Evolutionary conservation across 2,329 filamentous ascomycete genomes (phyloP), one percentile per base, ranked within the genome.

Genomic region (Stagonosporopsis vannaccii): DNA sequence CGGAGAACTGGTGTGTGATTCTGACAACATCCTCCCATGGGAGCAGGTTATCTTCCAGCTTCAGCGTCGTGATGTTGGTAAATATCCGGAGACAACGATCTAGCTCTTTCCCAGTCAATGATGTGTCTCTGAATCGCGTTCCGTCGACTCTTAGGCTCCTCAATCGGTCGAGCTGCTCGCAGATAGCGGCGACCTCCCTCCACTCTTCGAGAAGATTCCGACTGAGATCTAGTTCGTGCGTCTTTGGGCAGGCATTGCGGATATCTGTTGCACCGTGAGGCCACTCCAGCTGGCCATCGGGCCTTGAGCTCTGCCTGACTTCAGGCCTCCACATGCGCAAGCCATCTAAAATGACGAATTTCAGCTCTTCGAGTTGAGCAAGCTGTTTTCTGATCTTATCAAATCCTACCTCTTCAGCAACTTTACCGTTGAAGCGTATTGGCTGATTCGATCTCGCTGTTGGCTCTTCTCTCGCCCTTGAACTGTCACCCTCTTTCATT

Each of bases 371-470:
- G 28, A 98, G 81, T 70, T 89, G 82, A 65, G 92, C 89, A 69
- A 96, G 87, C 76, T 93, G 87, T 63, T 84, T 84, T 39, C 90
- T 86, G 63, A 97, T 91, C 81, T 97, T 97, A 65, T 96, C 92
- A 66, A 98, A 98, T 26, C 95, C 95, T 30, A 98, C 86, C 78
- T 98, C 94, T 78, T 98, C 90, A 5, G 91, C 94, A 17, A 93
- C 85, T 77, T 98, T 98, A 33, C 84, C 82, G 77, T 90, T 78
- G 81, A 96, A 82, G 82, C 89, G 78, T 60, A 96, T 89, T 44
- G 85, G 81, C 45, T 82, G 81, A 7, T 68, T 68, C 13, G 49
- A 42, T 15, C 52, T 64, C 7, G 57, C 44, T 12, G 66, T 47
- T 7, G 61, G 56, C n/a, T 65, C 56, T 19, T 61, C 62, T 9